Evolutionary conservation across 371 early-diverging fungal species (phyloP).

Genomic region (Syncephalastrum monosporum): DNA sequence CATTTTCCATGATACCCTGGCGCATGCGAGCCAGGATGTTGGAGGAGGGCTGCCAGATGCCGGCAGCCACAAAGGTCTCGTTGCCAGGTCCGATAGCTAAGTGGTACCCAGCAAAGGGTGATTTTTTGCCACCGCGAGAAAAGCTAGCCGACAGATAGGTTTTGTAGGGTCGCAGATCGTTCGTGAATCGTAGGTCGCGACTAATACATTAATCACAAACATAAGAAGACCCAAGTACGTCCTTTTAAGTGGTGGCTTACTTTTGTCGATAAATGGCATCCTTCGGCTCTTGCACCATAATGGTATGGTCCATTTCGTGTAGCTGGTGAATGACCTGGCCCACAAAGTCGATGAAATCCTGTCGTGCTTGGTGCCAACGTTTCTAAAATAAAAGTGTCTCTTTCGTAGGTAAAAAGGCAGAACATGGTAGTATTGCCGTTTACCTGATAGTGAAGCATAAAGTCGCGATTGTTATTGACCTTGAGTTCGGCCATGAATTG

Average conservation of each 20-base stretch:
- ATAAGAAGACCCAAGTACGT: too few relatives aligned
- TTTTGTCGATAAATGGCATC: constrained; percentile 51
- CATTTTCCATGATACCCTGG: constrained; percentile 39
- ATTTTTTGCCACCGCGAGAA: constrained; percentile 52
- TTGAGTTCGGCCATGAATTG: constrained; percentile 49
- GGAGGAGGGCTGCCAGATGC: constrained; percentile 47
- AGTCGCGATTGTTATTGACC: constrained; percentile 55
- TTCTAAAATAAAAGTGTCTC: constrained; percentile 12
- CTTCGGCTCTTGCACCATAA: constrained; percentile 45
- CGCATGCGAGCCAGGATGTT: constrained; percentile 35
- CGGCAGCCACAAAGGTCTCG: constrained; percentile 40
- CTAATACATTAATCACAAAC: constrained; percentile 16
- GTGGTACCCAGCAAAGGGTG: constrained; percentile 49
- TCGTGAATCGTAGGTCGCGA: constrained; percentile 60
- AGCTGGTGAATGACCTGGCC: constrained; percentile 42
- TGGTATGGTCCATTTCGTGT: constrained; percentile 44
- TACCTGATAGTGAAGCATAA: constrained; percentile 31
- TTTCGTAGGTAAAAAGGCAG: not conserved
- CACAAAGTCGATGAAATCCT: constrained; percentile 56
- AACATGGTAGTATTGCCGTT: constrained; percentile 15
- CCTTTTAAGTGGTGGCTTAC: constrained; percentile 14
- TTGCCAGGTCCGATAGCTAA: constrained; percentile 40
- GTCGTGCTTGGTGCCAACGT: constrained; percentile 33
- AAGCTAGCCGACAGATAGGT: constrained; percentile 42
- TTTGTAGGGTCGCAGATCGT: constrained; percentile 59